Evolutionary conservation across 495 filamentous ascomycete genomes (phyloP), one percentile per base, ranked within the genome.

Genomic region (Lasiosphaeria miniovina): DNA sequence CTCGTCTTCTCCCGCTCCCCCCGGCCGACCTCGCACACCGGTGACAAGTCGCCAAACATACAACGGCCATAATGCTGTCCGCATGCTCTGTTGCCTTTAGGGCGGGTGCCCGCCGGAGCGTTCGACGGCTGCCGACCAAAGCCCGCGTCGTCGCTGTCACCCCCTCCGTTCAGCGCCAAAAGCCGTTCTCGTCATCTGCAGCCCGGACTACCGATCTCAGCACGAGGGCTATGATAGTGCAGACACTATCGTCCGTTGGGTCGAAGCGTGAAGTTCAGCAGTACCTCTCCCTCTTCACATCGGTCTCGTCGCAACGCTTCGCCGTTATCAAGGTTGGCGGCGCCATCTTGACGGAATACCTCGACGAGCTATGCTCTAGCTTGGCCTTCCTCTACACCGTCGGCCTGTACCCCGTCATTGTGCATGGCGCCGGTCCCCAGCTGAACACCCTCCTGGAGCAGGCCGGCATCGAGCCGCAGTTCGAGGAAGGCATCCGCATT

Each of bases 311-410:
- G 4, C 93, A 97, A 80, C 91, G 96, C 69, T 98, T 98, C 74
- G 94, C 94, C 65, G 94, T 98, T 54, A 97, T 98, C 74, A 98
- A 98, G 80, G 95, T 98, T 54, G 94, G 94, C 31, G 94, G 94
- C 54, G 94, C 95, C 54, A 98, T 98, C 67, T 87, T 98, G 65
- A 96, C 93, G 60, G 93, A 98, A 73, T 90, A 96, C 77, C 81
- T 96, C 54, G 88, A 96, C 71, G 89, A 89, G 49, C 82, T 98
- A 54, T 94, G 91, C 63, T 89, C 88, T 40, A 90, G 90, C 8
- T 81, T 98, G 58, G 89, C 90, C 15, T 95, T 96, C 78, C 85
- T 98, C 35, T 93, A 96, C 79, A 88, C 94, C 80, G 90, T 98
- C 74, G 94, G 95, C 34, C 83, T 98, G 38, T 98, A 88, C 74